Percentiles rank a stretch among this genome's conserved stretches.
Evolutionary conservation across 148 eudicot genomes (phyloP).

Genomic region (Silene conica): DNA sequence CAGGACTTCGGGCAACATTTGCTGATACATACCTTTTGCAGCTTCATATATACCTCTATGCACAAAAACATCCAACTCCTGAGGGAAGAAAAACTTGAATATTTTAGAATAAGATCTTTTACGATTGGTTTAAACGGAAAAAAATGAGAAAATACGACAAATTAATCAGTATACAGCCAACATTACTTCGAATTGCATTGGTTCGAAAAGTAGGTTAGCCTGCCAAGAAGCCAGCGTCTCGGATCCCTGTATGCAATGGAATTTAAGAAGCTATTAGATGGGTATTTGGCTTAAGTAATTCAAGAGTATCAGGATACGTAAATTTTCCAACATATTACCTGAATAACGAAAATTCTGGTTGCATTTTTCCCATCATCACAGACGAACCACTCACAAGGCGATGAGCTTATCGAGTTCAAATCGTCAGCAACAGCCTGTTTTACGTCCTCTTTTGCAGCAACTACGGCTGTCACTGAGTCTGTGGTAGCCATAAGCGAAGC

Average conservation of each 20-base stretch:
- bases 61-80: slow-evolving; percentile 85
- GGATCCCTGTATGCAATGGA: slow-evolving; percentile 57
- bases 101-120: background rate
- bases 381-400: slow-evolving; percentile 93
- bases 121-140: background rate
- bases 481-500: slow-evolving; percentile 88
- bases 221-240: slow-evolving; percentile 97
- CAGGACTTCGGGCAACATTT: slow-evolving; percentile 82
- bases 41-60: slow-evolving; percentile 99
- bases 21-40: slow-evolving; percentile 89
- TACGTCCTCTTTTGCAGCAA: slow-evolving; percentile 93
- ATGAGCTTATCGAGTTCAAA: slow-evolving; percentile 60
- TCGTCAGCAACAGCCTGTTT: slow-evolving; percentile 98
- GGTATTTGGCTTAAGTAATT: no score
- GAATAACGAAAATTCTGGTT: slow-evolving; percentile 82
- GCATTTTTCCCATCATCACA: slow-evolving; percentile 79
- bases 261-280: background rate
- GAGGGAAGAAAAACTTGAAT: background rate
- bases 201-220: slow-evolving; percentile 96
- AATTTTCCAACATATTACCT: no score
- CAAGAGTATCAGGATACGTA: no score
- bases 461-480: slow-evolving; percentile 86
- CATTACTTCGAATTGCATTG: slow-evolving; percentile 78
- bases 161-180: background rate
- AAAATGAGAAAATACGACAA: background rate